Base-by-base conservation (phyloP, 1,284 basidiomycete genomes). In the Pyrrhoderma lamaoense region DNA sequence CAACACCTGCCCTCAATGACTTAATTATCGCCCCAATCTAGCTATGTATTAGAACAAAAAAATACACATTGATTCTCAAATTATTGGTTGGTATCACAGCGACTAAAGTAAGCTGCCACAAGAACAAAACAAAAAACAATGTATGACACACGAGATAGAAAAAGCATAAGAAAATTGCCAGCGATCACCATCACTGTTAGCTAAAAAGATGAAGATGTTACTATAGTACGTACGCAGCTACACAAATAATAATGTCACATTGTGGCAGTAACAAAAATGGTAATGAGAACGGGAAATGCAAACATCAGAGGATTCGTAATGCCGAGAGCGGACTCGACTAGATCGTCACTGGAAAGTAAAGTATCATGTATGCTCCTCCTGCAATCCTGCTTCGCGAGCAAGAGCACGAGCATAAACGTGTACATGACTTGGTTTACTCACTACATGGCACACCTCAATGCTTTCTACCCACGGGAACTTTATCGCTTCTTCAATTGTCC, bases 401-500 rank as follows among this genome's bases (percentile, higher is more conserved):
- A 79, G 69, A 56, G 76, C 72, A 59, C 74, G 69, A 34, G 82
- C 81, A 65, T 77, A 70, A 13, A 76, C 76, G 65, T 89, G 86
- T 36, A 86, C 73, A 65, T 89, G 86, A 25, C 70, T 72, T 51
- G 86, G 79, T 55, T 76, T 72, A 54, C 69, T 61, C 46, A 74
- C 75, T 47, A 72, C 67, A 65, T 85, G 76, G 64, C 87, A 90
- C 14, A 89, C 77, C 66, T 92, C 82, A 57, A 96, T 85, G 16
- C 72, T 65, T 66, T 77, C 67, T 54, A 97, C 70, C 94, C 94
- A 99, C 45, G 83, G 64, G 63, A 97, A 85, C 60, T 77, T 76
- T 54, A 95, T 72, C 45, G 90, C 79, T 47, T 94, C 90, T 58
- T 98, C 94, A 59, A 95, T 89, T 47, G 79, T 71, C 59, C 74